Conservation (phyloP, 1,284 basidiomycete genomes). For the Tetrapyrgos nigripes region DNA sequence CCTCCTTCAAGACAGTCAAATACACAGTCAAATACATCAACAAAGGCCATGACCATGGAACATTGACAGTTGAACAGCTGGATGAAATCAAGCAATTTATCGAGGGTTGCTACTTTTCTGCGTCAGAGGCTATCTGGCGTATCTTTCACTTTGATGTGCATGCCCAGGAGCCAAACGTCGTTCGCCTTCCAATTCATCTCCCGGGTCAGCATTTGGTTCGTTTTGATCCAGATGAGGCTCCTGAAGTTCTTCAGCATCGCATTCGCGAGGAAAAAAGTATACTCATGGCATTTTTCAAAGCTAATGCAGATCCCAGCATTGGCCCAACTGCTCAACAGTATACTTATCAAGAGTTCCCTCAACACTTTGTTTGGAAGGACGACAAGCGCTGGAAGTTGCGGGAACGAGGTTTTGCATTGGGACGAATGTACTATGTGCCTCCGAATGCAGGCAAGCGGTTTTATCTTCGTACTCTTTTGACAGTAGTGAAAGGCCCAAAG, state of each 20-base stretch:
- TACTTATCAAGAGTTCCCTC: slow-evolving; percentile 50
- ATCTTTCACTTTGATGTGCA: slow-evolving; percentile 41
- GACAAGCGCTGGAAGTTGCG: slow-evolving; percentile 33
- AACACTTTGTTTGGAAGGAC: slow-evolving; percentile 24
- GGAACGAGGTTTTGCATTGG: slow-evolving; percentile 33
- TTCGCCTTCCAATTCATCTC: slow-evolving; percentile 45
- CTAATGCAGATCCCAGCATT: slow-evolving; percentile 34
- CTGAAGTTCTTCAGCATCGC: slow-evolving; percentile 28
- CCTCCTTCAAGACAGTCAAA: slow-evolving; percentile 40
- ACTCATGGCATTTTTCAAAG: slow-evolving; percentile 48
- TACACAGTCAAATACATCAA: slow-evolving; percentile 55
- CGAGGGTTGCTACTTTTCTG: slow-evolving; percentile 38
- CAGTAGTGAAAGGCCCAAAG: slow-evolving; percentile 39
- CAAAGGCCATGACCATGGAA: slow-evolving; percentile 49
- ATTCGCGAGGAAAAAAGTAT: slow-evolving; percentile 32
- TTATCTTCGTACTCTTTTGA: slow-evolving; percentile 44
- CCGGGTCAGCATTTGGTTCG: slow-evolving; percentile 40
- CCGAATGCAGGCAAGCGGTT: slow-evolving; percentile 41
- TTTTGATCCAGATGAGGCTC: slow-evolving; percentile 36
- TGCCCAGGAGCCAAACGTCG: slow-evolving; percentile 39
- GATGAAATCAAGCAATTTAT: slow-evolving; percentile 40
- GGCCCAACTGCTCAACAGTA: slow-evolving; percentile 32
- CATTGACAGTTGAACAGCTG: slow-evolving; percentile 30
- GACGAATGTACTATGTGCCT: slow-evolving; percentile 42
- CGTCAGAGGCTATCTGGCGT: slow-evolving; percentile 35